Base-by-base conservation (phyloP, 2,329 filamentous ascomycete genomes). In the Eutypella sp. region DNA sequence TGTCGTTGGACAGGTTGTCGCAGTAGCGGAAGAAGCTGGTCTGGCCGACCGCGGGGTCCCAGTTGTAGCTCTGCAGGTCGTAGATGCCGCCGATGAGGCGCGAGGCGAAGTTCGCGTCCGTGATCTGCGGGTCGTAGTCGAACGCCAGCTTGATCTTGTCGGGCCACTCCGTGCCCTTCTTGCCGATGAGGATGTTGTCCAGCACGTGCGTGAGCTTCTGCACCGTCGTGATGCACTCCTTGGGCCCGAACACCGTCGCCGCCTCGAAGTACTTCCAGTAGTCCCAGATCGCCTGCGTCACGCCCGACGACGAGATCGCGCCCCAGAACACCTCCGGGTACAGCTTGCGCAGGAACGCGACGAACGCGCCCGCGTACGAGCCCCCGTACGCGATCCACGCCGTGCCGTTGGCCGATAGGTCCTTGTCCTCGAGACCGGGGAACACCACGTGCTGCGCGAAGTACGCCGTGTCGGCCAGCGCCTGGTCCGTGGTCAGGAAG, bases 181-280 rank as follows among this genome's bases (percentile, higher is more conserved):
- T 63, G 25, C 66, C 62, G 15, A 75, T 63, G 3, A 80, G 67
- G 34, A 79, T 74, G 38, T 68, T 72, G 58, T 81, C 78, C 19
- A 79, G 59, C 5, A 76, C 61, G 39, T 75, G 63, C 0, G 72
- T 75, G 11, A 80, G 57, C 49, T 71, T 82, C 58, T 86, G 81
- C 0, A 82, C 83, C 1, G 75, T 75, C 1, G 71, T 66, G 31
- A 90, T 75, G 59, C 89, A 93, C 27, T 79, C 76, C 0, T 73
- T 65, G 57, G 77, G 76, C 0, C 68, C 69, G 46, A 68, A 80
- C 10, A 72, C 58, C 2, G 71, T 68, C 0, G 72, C 71, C 0
- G 75, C 76, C 55, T 79, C 74, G 34, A 64, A 73, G 55, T 81
- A 81, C 57, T 77, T 61, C 75, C 87, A 92, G 65, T 84, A 92